Evolutionary conservation across 371 early-diverging fungal genomes (phyloP).

Genomic region (Mucor velutinosus): DNA sequence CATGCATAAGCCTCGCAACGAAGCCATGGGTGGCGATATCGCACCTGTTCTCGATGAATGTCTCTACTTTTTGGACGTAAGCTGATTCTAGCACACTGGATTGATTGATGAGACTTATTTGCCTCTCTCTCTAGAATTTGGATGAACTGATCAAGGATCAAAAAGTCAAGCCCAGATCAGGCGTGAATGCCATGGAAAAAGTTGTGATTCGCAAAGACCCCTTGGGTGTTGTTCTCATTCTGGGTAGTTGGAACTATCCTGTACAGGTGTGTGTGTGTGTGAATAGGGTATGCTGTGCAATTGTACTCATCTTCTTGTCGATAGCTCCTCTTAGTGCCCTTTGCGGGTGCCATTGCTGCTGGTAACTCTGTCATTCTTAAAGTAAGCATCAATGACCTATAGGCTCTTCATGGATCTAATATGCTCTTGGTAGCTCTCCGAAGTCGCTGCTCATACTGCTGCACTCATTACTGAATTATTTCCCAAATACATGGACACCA

Average conservation of each 20-base stretch:
- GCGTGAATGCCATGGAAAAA: constrained; percentile 39
- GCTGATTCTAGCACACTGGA: background rate
- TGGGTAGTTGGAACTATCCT: constrained; percentile 60
- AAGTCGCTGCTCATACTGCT: constrained; percentile 74
- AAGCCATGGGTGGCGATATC: constrained; percentile 65
- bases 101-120: background rate
- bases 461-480: constrained; percentile 65
- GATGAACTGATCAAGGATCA: constrained; percentile 65
- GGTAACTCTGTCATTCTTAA: constrained; percentile 84
- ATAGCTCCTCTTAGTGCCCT: constrained; percentile 18
- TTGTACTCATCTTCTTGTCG: background rate
- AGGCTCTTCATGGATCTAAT: background rate
- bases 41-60: constrained; percentile 61
- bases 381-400: constrained; percentile 13
- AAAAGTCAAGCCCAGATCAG: constrained; percentile 34
- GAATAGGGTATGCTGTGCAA: background rate
- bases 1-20: constrained; percentile 62
- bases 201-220: constrained; percentile 73
- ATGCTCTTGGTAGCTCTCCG: constrained; percentile 60
- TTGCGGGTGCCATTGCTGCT: constrained; percentile 85
- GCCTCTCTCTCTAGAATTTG: constrained; percentile 44
- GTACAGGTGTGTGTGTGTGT: constrained; percentile 28
- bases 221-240: constrained; percentile 70
- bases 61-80: constrained; percentile 46
- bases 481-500: constrained; percentile 73